Evolutionary conservation across 2,329 filamentous ascomycete species (phyloP), one percentile per base, ranked within the genome.

Genomic region (Xylariaceae sp.): DNA sequence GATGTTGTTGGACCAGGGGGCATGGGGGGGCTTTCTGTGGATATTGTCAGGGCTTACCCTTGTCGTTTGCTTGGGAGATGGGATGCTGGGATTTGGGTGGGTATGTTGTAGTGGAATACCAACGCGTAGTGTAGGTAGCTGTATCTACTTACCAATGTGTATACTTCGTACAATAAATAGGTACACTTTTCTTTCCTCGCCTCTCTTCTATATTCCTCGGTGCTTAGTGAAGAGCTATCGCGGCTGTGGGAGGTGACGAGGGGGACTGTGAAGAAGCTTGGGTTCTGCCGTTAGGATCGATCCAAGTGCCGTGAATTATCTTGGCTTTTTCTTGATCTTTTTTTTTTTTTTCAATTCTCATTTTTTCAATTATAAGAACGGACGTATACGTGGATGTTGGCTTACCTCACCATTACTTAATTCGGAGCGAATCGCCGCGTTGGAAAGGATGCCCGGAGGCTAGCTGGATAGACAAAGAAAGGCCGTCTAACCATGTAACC

Each of bases 1-100:
- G 61, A 58, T 26, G 26, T 26, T 8, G 5, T 26, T 26, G 26
- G 26, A 26, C 26, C 26, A 26, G 8, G 26, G 26, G 26, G 26
- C 5, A 8, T 26, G 26, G 26, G 8, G 26, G 8, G 26, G 26
- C 26, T 26, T 47, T 58, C 55, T 64, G 63, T 61, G 62, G 62
- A 60, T 56, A 55, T 58, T 57, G 5, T 61, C 61, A 63, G 62
- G 64, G 63, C 62, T 53, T 47, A 61, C 26, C 26, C 26, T 26
- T 26, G 26, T 26, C 63, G 64, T 64, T 63, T 22, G 18, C 39
- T 41, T 21, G 10, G 8, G 9, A 10, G 37, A 6, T 16, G n/a
- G n/a, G 37, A 18, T 19, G 37, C 34, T 16, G 37, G 18, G 30
- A 22, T 43, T 26, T 26, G 26, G 26, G 26, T 26, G 26, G 26